A percentile compares a stretch with the other conserved stretches of the same genome.
Evolutionary conservation across 768 basidiomycete genomes (phyloP).

Genomic region (Rhodotorula diobovata): DNA sequence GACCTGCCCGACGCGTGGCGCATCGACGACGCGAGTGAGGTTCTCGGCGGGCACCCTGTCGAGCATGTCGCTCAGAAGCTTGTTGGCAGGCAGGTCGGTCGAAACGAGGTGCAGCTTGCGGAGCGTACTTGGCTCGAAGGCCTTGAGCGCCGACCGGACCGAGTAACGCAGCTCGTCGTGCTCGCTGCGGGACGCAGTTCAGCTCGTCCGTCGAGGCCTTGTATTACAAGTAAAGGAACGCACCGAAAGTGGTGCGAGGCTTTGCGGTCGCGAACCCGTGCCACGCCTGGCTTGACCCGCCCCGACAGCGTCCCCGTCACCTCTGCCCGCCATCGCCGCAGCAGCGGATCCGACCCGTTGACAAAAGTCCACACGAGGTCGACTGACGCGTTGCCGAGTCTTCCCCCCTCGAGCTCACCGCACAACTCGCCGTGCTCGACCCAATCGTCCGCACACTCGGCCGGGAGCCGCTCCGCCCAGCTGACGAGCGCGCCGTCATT

Average conservation of each 20-base stretch:
- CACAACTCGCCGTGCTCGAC: conserved; percentile 25
- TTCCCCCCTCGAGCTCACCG: conserved; percentile 22
- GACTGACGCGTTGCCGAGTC: not conserved
- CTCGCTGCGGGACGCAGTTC: conserved; percentile 34
- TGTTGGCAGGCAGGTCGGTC: conserved; percentile 12
- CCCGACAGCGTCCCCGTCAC: conserved; percentile 10
- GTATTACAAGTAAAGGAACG: not conserved
- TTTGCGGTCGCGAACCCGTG: not conserved
- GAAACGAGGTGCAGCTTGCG: conserved; percentile 20
- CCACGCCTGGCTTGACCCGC: not conserved
- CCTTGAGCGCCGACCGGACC: conserved; percentile 38
- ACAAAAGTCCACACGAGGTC: conserved; percentile 40
- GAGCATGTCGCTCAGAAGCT: conserved; percentile 1
- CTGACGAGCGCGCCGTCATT: not conserved
- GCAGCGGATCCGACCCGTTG: conserved; percentile 36
- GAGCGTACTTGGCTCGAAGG: conserved; percentile 15
- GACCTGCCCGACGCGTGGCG: conserved; percentile 43
- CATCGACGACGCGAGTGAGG: not conserved
- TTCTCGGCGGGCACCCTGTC: not conserved
- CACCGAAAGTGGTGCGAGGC: conserved; percentile 23
- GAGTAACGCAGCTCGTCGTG: conserved; percentile 44
- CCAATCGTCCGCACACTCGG: conserved; percentile 5
- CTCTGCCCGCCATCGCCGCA: conserved; percentile 9
- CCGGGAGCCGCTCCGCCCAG: conserved; percentile 9
- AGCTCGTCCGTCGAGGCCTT: not conserved